Evolutionary conservation across 345 rosid genomes (phyloP), one percentile per base, ranked within the genome.

Genomic region (Gossypium arboreum): DNA sequence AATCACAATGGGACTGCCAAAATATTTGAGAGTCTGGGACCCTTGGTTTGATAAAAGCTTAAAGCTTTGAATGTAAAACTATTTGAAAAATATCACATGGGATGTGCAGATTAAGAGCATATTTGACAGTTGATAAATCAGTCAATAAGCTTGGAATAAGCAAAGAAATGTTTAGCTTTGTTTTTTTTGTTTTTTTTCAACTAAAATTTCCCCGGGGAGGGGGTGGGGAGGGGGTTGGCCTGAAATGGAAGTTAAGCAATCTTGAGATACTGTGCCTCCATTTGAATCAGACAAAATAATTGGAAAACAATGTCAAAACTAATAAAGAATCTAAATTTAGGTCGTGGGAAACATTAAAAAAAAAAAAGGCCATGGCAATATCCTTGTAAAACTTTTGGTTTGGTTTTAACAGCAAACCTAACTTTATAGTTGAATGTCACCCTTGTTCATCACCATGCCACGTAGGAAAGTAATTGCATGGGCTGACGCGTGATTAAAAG

Each of bases 161-260:
- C 25, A 24, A 54, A 13, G 20, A 54, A 7, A 17, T 2, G 9
- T n/a, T n/a, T 7, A 17, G 58, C 12, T 56, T 11, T 56, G 60
- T 56, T 56, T 56, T 12, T 56, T 56, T 20, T 55, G 18, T 9
- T 29, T 29, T 3, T 29, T 29, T 29, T 29, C 4, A 1, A 7
- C 0, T 1, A 10, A 24, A 22, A 2, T 58, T 24, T 29, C 34
- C 39, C 5, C 39, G 0, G 34, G 4, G 34, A 4, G 29, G 0
- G 3, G 29, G 29, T 4, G 29, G 29, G 1, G 27, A 1, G 22
- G 34, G 6, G 0, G 39, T 47, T 57, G 29, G 77, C 77, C 77
- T 71, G 8, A 76, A 81, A 58, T 51, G 7, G 11, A 81, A 77
- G 77, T 57, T 9, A 45, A 44, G 66, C 67, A 58, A 60, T 76